Base-by-base conservation (phyloP, 2,329 filamentous ascomycete genomes). In the Hypoxylon sp. region DNA sequence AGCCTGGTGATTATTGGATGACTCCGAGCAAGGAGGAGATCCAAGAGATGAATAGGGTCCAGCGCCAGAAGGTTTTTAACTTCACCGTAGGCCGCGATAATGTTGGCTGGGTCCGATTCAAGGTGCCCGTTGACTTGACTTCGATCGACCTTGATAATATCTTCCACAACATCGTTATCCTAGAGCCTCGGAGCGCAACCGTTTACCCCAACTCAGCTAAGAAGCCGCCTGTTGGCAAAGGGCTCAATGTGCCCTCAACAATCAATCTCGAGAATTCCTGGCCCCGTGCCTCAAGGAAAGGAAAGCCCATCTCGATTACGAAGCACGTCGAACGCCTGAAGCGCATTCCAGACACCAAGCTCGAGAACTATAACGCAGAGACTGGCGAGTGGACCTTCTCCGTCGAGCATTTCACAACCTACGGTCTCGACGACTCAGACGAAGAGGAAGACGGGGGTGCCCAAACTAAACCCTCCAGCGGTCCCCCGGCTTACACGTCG, bases 391-490 rank as follows among this genome's bases (percentile, higher is more conserved):
- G 95, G 95, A 83, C 83, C 9, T 99, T 99, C 75, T 85, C 79
- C 7, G 94, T 99, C n/a, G 86, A 93, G 65, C 94, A 99, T 71
- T 99, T 95, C 71, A 97, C 93, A 1, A 96, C 91, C 1, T 99
- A 99, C 67, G 92, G 89, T 29, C 79, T 97, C 44, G 88, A 93
- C 58, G 90, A 90, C 20, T 79, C 89, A 29, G 83, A 86, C 32
- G 87, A 90, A 19, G 87, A 89, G 40, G 84, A 83, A 5, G 79
- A 87, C 35, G n/a, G n/a, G n/a, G n/a, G n/a, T n/a, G 78, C 78
- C 5, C 83, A 83, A 62, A 77, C 78, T 55, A 73, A 63, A 7
- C 27, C 64, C 55, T 62, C 61, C 47, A 61, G 48, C 49, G 66
- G 41, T 45, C 55, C 61, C 51, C 62, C 57, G 43, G 54, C 51